Evolutionary conservation across 2,329 filamentous ascomycete genomes (phyloP), one percentile per base, ranked within the genome.

Genomic region (Exophiala oligosperma): DNA sequence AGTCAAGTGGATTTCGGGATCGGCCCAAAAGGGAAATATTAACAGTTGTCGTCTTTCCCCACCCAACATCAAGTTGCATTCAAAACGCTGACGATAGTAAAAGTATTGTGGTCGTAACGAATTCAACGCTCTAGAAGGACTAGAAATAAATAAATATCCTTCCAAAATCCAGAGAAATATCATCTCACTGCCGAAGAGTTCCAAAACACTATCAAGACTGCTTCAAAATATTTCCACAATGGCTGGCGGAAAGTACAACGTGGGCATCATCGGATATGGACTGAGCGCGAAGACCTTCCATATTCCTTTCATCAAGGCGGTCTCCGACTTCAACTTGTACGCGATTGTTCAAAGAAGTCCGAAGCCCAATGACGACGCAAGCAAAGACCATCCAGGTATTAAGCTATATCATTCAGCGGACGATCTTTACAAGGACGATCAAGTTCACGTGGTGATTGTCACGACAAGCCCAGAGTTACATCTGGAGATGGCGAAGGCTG

Each of bases 201-300:
- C 12, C 5, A 26, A 23, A 26, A 28, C 44, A 28, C 14, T 3
- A n/a, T 29, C 24, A n/a, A 47, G 47, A 37, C n/a, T 8, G n/a
- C 23, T 32, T 28, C 11, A n/a, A 4, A 14, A 44, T 26, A 35
- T 49, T 21, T 35, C 41, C 12, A 41, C 41, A 28, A 78, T 78
- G 76, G 63, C 74, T 37, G 64, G 72, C 56, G 79, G 77, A 67
- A 72, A 71, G 21, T 81, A 77, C 70, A 85, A 85, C 60, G 79
- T 84, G 55, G 83, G 81, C 48, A 72, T 86, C 40, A 78, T 86
- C 58, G 83, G 84, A 67, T 86, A 85, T 70, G 83, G 83, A 66
- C 72, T 85, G 68, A 83, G 80, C 56, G 90, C 90, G 73, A 92
- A 92, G 71, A 80, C 89, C 75, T 94, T 93, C 76, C 90, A 94